A percentile compares a stretch with the other conserved stretches of the same genome.
Conservation (phyloP, 2,329 filamentous ascomycete species). For the Pseudogymnoascus sp. region DNA sequence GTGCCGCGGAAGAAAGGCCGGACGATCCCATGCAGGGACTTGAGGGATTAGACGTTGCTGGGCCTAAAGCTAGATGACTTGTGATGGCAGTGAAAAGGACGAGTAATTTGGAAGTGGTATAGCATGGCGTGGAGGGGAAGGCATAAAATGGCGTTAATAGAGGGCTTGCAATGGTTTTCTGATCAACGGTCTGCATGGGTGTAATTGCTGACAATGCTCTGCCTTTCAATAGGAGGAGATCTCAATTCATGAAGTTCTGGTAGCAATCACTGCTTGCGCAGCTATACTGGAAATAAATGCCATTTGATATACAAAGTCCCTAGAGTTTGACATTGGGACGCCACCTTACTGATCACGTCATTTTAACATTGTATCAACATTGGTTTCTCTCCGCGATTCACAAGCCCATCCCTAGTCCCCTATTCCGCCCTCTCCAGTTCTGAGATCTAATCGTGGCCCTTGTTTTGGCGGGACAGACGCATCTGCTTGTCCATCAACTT, state of each 20-base stretch:
- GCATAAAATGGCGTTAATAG: constrained; percentile 2
- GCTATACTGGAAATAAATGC: constrained; percentile 4
- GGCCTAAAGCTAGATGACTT: constrained; percentile 67
- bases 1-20: constrained; percentile 45
- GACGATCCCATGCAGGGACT: constrained; percentile 94
- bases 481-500: constrained; percentile 93
- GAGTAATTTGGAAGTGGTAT: neutral
- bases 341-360: constrained; percentile 4
- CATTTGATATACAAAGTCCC: constrained; percentile 8
- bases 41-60: constrained; percentile 87
- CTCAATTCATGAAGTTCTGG: constrained; percentile 5
- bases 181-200: neutral
- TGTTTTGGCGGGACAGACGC: constrained; percentile 66
- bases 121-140: neutral
- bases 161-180: constrained; percentile 13
- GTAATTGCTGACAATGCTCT: neutral
- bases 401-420: neutral
- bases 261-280: neutral
- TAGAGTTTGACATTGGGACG: constrained; percentile 8
- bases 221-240: neutral
- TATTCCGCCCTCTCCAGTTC: neutral
- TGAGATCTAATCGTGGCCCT: constrained; percentile 24
- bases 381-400: neutral
- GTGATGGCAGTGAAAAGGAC: neutral
- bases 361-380: constrained; percentile 9